These are phyloP conservation scores for Isabelozyma heimii DNA, from an alignment of 805 yeast species.

Conservation along the genomic window DNA sequence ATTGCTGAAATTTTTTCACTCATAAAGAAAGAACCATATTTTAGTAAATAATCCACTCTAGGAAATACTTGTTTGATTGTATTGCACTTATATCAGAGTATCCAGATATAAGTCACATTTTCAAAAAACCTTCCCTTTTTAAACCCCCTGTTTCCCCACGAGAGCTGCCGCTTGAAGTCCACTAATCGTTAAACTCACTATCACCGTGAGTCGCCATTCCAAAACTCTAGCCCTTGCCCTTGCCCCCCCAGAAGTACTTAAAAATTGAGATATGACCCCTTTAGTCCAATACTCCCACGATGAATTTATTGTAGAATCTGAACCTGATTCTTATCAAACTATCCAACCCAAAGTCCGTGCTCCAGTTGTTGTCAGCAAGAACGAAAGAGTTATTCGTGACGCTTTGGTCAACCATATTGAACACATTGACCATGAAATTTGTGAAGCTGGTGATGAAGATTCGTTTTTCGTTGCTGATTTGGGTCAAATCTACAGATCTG, in stretches of 20 bases:
- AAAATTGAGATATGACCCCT: slow-evolving; percentile 18
- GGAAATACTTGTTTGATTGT: not conserved
- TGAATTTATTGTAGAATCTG: slow-evolving; percentile 6
- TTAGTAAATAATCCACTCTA: not conserved
- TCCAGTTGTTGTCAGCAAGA: not conserved
- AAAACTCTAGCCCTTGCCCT: not conserved
- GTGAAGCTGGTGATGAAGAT: slow-evolving; percentile 76
- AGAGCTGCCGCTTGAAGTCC: slow-evolving; percentile 47
- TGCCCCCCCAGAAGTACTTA: not conserved
- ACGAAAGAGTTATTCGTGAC: slow-evolving; percentile 25
- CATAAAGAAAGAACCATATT: not conserved
- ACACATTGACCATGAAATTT: slow-evolving; percentile 51
- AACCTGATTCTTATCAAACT: not conserved
- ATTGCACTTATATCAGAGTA: not conserved
- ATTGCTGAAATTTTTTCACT: not conserved
- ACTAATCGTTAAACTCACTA: slow-evolving; percentile 27
- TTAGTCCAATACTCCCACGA: slow-evolving; percentile 11
- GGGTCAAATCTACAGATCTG: slow-evolving; percentile 64
- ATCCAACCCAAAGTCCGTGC: not conserved
- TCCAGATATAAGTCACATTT: not conserved
- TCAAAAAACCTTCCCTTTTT: not conserved
- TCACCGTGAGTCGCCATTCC: slow-evolving; percentile 24
- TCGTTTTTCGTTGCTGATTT: slow-evolving; percentile 88
- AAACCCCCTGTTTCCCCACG: slow-evolving; percentile 17
- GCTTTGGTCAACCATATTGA: slow-evolving; percentile 41